phyloP scores from a whole-genome alignment of 2,329 filamentous ascomycete genomes.

The Scedosporium boydii region DNA sequence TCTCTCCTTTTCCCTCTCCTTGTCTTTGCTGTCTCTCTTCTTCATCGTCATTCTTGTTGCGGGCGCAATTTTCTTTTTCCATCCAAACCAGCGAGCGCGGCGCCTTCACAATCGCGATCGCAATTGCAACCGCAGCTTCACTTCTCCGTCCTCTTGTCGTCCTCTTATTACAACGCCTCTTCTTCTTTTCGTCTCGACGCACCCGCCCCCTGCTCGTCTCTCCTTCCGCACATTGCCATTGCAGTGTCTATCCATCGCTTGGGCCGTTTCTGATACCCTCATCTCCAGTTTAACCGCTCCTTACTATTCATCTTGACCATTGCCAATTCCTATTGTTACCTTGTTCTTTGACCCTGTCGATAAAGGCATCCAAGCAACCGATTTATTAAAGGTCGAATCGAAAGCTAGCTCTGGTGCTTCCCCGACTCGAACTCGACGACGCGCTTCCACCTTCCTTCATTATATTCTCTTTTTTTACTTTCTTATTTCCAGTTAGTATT shows the following conservation, averaged over 20 bases:
- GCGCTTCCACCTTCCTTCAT: no score
- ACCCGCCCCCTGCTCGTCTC: neutral
- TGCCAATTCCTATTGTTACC: neutral
- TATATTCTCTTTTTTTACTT: no score
- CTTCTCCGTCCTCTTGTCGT: conserved; percentile 6
- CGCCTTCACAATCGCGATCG: neutral
- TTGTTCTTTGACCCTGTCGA: neutral
- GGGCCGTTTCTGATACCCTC: neutral
- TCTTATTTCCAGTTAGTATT: neutral
- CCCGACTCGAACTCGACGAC: no score
- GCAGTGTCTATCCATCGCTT: neutral
- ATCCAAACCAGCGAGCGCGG: neutral
- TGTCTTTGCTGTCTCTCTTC: neutral
- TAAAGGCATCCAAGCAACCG: no score
- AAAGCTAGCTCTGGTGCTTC: no score
- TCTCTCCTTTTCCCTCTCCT: conserved; percentile 2
- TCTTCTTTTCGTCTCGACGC: conserved; percentile 1
- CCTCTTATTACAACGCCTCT: neutral
- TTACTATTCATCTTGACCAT: neutral
- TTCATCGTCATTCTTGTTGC: conserved; percentile 4
- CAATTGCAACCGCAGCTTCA: neutral
- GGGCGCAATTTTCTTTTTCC: neutral
- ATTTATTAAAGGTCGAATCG: no score
- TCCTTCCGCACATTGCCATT: neutral
- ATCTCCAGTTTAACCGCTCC: neutral